Evolutionary conservation across 2,329 filamentous ascomycete species (phyloP), one percentile per base, ranked within the genome.

Genomic region (Fusarium sp.): DNA sequence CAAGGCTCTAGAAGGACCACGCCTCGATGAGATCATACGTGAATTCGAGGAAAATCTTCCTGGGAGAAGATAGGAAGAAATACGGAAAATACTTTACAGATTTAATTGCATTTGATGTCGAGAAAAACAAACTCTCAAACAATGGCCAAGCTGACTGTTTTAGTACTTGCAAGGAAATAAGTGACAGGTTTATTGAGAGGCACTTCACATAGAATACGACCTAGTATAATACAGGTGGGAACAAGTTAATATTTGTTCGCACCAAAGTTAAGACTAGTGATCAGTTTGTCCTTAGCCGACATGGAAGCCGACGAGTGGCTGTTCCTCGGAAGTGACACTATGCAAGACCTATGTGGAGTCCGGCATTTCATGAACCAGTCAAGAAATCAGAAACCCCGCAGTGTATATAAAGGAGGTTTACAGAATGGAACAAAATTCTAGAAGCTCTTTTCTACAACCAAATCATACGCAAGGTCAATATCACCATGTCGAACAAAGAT

Each of bases 371-470:
- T 10, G 16, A 20, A 0, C 32, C 30, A n/a, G 22, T 12, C 24
- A 27, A 11, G 16, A 7, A 2, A 14, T 7, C 6, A 10, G 13
- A n/a, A 61, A 48, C 57, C 54, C 57, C 54, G 42, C 57, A 61
- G 18, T 40, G 34, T 41, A 57, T 37, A 32, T 32, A 49, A 16
- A 34, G 24, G 8, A 18, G 22, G 8, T 1, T 14, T 20, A 16
- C 14, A 16, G 13, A 44, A 10, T 1, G 1, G 1, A 9, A 18
- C 2, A 18, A 34, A 6, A 1, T 49, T 51, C 25, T n/a, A 10
- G 4, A 9, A 14, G 25, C 11, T 27, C 24, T 27, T 22, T 4
- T 1, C 7, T 48, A 4, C 2, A 22, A 6, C 4, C 14, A 13
- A n/a, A 18, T 10, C 4, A 16, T 7, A 18, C 4, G 14, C 1